A percentile compares a stretch with the other conserved stretches of the same genome.
Conservation (phyloP, 2,329 filamentous ascomycete genomes). For the Pseudocercospora macadamiae region DNA sequence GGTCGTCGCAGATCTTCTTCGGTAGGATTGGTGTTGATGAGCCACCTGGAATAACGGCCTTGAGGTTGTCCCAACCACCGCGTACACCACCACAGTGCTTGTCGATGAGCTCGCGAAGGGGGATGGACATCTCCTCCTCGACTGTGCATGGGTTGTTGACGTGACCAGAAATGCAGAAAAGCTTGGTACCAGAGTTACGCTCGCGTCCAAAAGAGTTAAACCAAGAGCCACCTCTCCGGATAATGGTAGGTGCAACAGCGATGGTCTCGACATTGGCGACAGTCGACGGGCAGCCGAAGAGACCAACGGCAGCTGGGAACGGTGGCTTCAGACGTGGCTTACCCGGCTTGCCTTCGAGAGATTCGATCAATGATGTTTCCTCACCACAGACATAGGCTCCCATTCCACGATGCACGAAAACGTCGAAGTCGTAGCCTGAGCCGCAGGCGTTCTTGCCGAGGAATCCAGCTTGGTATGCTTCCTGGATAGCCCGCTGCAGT, state of each 20-base stretch:
- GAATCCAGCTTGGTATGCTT: constrained; percentile 90
- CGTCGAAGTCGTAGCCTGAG: constrained; percentile 96
- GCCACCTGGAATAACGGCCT: constrained; percentile 92
- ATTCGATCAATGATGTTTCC: constrained; percentile 97
- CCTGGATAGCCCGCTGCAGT: constrained; percentile 92
- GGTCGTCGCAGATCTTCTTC: constrained; percentile 85
- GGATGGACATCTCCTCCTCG: constrained; percentile 99
- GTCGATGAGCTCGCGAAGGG: constrained; percentile 92
- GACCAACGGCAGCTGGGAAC: constrained; percentile 94
- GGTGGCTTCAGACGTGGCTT: constrained; percentile 98
- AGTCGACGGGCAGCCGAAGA: constrained; percentile 97
- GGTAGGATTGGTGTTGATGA: constrained; percentile 96
- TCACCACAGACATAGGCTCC: constrained; percentile 98
- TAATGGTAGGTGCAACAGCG: constrained; percentile 93
- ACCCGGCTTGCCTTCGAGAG: constrained; percentile 95
- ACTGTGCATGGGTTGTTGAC: constrained; percentile 99
- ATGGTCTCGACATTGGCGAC: constrained; percentile 98
- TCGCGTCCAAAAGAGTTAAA: constrained; percentile 93
- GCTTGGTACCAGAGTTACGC: constrained; percentile 95
- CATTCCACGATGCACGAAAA: constrained; percentile 94
- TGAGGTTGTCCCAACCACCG: constrained; percentile 96
- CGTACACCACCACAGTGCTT: constrained; percentile 96
- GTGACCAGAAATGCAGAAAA: constrained; percentile 97
- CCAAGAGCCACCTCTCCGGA: constrained; percentile 88
- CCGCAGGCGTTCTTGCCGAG: constrained; percentile 99